Base-by-base conservation (phyloP, 331 rosid species). In the Pyrus hybrid region DNA sequence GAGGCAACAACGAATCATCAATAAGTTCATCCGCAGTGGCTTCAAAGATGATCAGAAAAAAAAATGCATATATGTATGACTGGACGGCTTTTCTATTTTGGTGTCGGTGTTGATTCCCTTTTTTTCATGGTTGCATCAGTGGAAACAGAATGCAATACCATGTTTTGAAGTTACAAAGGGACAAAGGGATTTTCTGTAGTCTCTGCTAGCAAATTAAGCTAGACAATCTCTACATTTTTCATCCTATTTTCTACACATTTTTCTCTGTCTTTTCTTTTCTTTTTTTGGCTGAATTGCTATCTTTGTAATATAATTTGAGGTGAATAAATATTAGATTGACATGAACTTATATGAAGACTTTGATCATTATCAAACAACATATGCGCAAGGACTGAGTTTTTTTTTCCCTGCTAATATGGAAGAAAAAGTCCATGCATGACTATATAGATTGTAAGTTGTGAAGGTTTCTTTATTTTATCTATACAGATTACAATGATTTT, bases 51-150 rank as follows among this genome's bases (percentile, higher is more conserved):
- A 74, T 67, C 71, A 22, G 23, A 45, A 77, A 72, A 77, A 76
- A 63, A 3, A 16, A 16, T 62, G n/a, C 66, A 9, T 37, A 37
- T 37, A 41, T 69, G 86, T 49, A 33, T 63, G 80, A 66, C 64
- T 76, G 75, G 80, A 76, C 35, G 80, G 20, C 67, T 18, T 75
- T 78, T 82, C 80, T 81, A 73, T 84, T 88, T 86, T 79, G 79
- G 63, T 68, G 76, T 85, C 85, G 72, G 79, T 63, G 79, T 84
- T 79, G 67, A 64, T 82, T 82, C 45, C 75, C 79, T 5, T 82
- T 89, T 90, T 93, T 93, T 88, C 96, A 89, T 89, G 98, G 85
- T 77, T 93, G 88, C 87, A 37, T 3, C 84, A 86, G 76, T 77
- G 10, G 32, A 81, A 71, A 86, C 65, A 56, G 14, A 26, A 73